phyloP scores from a whole-genome alignment of 257 asterid species.

The Knoxia roxburghii region DNA sequence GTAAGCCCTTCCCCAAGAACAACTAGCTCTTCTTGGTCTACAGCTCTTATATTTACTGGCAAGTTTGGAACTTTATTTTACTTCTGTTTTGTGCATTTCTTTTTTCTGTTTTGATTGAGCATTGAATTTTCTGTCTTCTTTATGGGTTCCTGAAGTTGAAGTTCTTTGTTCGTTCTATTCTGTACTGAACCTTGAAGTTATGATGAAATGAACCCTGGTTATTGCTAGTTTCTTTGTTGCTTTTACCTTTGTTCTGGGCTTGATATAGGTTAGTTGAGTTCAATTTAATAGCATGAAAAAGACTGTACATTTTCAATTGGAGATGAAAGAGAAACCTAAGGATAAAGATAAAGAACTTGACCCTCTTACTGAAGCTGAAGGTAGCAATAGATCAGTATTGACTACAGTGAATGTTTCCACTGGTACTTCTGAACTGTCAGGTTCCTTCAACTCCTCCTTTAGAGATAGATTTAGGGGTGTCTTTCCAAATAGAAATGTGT shows the following conservation, averaged over 20 bases:
- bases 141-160: too few species aligned
- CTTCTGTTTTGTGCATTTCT: neutral
- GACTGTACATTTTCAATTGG: constrained; percentile 25
- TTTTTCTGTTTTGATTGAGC: neutral
- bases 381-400: constrained; percentile 1
- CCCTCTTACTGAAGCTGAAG: constrained; percentile 14
- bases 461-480: constrained; percentile 10
- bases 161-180: too few species aligned
- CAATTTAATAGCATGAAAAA: neutral
- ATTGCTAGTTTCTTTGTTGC: neutral
- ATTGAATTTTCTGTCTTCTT: neutral
- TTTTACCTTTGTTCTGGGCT: neutral
- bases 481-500: constrained; percentile 9
- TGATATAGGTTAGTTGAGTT: constrained; percentile 6
- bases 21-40: too few species aligned
- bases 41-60: neutral
- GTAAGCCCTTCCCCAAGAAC: too few species aligned
- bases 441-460: constrained; percentile 19
- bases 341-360: constrained; percentile 11
- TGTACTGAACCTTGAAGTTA: too few species aligned
- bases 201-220: neutral
- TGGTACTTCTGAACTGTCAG: constrained; percentile 13
- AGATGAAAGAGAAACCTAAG: constrained; percentile 11
- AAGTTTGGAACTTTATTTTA: neutral
- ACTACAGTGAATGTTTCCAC: constrained; percentile 8